Evolutionary conservation across 1,284 basidiomycete species (phyloP).

Genomic region (Quambalaria eucalypti): DNA sequence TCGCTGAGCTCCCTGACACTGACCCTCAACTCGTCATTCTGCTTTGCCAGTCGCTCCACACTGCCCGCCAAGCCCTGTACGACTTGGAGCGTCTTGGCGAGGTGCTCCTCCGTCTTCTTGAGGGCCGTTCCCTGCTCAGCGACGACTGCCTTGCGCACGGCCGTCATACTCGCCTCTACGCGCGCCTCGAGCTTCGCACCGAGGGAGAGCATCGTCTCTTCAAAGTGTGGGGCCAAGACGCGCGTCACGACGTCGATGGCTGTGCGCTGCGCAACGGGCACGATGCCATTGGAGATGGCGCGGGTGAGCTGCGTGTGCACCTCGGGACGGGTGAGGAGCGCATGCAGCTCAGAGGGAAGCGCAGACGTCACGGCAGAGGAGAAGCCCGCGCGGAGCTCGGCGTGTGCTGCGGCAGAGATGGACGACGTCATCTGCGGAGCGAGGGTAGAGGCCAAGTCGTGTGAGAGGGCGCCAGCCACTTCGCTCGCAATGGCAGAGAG

Average conservation of each 20-base stretch:
- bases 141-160: neutral
- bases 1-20: neutral
- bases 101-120: neutral
- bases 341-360: slow-evolving; percentile 8
- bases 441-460: neutral
- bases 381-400: neutral
- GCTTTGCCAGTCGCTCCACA: neutral
- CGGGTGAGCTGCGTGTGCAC: slow-evolving; percentile 16
- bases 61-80: neutral
- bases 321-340: slow-evolving; percentile 11
- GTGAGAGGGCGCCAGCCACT: neutral
- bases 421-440: neutral
- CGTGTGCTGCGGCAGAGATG: neutral
- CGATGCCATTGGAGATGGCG: slow-evolving; percentile 15
- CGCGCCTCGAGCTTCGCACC: neutral
- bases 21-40: neutral
- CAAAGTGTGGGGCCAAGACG: slow-evolving; percentile 22
- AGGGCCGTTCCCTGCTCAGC: neutral
- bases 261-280: slow-evolving; percentile 18
- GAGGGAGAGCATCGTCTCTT: slow-evolving; percentile 12
- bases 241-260: slow-evolving; percentile 18
- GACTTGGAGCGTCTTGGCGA: neutral
- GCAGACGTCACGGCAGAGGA: slow-evolving; percentile 1
- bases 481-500: neutral
- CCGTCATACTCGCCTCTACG: neutral